Percentiles rank a stretch among this genome's conserved stretches.
Conservation (phyloP, 1,139 yeast species). For the Debaryomycetaceae sp. region DNA sequence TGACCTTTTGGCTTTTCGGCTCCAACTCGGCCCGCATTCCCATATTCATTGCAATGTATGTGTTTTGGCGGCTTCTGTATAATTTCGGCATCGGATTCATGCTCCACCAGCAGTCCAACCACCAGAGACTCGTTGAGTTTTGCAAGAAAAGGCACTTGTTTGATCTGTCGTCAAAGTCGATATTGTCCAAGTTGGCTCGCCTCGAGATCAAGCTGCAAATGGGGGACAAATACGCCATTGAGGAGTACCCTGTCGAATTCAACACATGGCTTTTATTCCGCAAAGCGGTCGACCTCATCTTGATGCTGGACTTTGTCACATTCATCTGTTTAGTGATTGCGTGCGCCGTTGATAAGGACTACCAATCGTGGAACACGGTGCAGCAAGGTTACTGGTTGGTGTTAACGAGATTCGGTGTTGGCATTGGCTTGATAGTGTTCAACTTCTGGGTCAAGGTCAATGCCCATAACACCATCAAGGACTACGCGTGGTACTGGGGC, state of each 20-base stretch:
- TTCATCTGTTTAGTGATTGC: slow-evolving; percentile 67
- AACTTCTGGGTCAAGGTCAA: slow-evolving; percentile 85
- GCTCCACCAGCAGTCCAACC: slow-evolving; percentile 63
- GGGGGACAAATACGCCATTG: slow-evolving; percentile 48
- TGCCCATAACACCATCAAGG: slow-evolving; percentile 86
- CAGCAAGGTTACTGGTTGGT: slow-evolving; percentile 34
- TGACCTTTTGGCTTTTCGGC: slow-evolving; percentile 40
- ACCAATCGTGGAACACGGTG: slow-evolving; percentile 33
- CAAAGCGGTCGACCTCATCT: slow-evolving; percentile 73
- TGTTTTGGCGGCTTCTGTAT: slow-evolving; percentile 75
- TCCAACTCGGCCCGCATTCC: slow-evolving; percentile 33
- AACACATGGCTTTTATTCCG: slow-evolving; percentile 83
- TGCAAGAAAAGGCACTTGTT: slow-evolving; percentile 49
- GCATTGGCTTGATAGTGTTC: slow-evolving; percentile 54
- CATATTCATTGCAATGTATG: slow-evolving; percentile 50
- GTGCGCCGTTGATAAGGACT: slow-evolving; percentile 41
- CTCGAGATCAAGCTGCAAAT: slow-evolving; percentile 54
- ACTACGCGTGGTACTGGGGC: slow-evolving; percentile 96
- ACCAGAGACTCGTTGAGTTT: slow-evolving; percentile 53
- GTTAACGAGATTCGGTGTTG: slow-evolving; percentile 35
- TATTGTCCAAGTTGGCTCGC: slow-evolving; percentile 41
- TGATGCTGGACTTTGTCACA: slow-evolving; percentile 83
- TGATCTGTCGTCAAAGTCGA: slow-evolving; percentile 21
- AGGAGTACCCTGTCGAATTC: slow-evolving; percentile 63
- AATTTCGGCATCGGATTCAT: slow-evolving; percentile 78